Conservation (phyloP, 768 basidiomycete genomes). For the Tulasnella sp. region DNA sequence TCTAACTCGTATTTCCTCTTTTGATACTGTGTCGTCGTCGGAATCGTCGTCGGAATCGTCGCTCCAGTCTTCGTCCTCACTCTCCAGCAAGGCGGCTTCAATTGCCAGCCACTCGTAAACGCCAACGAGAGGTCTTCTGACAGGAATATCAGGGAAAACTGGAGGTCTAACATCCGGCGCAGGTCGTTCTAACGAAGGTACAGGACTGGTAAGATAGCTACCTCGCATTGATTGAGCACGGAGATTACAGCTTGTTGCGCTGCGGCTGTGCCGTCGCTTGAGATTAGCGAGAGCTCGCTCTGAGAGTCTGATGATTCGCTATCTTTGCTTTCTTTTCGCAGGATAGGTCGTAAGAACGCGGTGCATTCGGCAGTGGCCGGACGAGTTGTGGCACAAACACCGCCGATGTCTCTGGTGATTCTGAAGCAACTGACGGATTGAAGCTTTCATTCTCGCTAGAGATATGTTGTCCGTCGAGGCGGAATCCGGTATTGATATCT, state of each 20-base stretch:
- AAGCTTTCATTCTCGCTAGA: not conserved
- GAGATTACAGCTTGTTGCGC: not conserved
- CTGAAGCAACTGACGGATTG: not conserved
- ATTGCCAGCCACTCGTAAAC: not conserved
- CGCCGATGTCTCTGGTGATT: not conserved
- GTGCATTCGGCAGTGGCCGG: not conserved
- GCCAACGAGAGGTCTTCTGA: not conserved
- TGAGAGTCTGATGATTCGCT: not conserved
- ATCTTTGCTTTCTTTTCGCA: not conserved
- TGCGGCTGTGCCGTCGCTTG: not conserved
- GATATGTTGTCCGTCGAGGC: not conserved
- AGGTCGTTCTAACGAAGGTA: not conserved
- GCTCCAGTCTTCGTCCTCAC: not conserved
- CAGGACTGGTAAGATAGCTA: not conserved
- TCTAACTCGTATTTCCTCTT: not conserved
- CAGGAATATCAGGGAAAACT: not conserved
- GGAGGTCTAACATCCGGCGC: not conserved
- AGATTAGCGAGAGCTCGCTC: not conserved
- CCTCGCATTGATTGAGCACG: not conserved
- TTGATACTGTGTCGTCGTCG: not conserved
- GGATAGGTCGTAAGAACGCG: not conserved
- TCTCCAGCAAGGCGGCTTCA: not conserved
- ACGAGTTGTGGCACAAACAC: not conserved
- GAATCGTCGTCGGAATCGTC: not conserved
- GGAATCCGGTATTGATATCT: not conserved